Evolutionary conservation across 495 filamentous ascomycete genomes (phyloP), one percentile per base, ranked within the genome.

Genomic region (Polyplosphaeria fusca): DNA sequence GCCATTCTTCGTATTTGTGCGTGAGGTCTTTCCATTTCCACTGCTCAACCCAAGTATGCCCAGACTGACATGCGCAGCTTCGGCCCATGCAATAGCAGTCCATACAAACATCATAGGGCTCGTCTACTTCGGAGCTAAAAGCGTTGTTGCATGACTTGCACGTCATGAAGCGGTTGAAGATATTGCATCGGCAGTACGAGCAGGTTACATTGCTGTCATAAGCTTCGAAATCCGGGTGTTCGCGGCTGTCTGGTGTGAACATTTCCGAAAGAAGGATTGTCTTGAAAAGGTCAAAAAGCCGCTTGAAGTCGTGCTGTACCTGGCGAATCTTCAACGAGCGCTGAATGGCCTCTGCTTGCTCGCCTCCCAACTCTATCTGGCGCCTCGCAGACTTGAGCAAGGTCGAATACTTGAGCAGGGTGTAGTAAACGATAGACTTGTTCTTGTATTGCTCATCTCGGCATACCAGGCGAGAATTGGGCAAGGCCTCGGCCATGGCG

Each of bases 381-480:
- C 73, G 65, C 18, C 70, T 65, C 23, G 70, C 68, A 12, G 69
- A 47, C n/a, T 54, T 64, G 11, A 96, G 77, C 39, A 88, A 72
- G 2, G 72, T 70, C 28, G 83, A 86, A 58, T 96, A 96, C 50
- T 87, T 87, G 0, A 84, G 73, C 9, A 96, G 76, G 0, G 89
- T 86, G 68, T 83, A 93, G 66, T 86, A 95, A 24, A 96, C 79
- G 55, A 97, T 96, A 16, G 91, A 87, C 66, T 96, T 96, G 74
- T 92, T 95, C 69, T 97, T 98, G 76, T 98, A 98, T 68, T 96
- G 89, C 64, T 98, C 93, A 58, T 98, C 93, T n/a, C 93, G 89
- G 67, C 93, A 96, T 25, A 97, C 91, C 64, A 95, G 81, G 20
- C 90, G 79, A 3, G 92, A 88, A 54, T 89, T 86, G 1, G 89